Percentiles rank a stretch among this genome's conserved stretches.
Evolutionary conservation across 305 asterid species (phyloP).

Genomic region (Solanum aculeatissimum): DNA sequence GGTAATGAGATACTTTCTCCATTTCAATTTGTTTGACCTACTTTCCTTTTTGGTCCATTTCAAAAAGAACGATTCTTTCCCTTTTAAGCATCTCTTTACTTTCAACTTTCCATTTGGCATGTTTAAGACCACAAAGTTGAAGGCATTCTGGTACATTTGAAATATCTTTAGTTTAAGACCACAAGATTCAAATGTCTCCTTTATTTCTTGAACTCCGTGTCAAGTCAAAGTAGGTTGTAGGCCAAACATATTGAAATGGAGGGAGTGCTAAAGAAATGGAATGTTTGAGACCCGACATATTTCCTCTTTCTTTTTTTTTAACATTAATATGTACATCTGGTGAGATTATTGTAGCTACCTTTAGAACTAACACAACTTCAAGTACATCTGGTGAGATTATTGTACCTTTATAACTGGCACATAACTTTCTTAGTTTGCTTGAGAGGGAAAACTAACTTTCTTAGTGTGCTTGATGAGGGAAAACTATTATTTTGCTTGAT

Average conservation of each 20-base stretch:
- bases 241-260: neutral
- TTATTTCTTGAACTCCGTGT: neutral
- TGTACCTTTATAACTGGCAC: neutral
- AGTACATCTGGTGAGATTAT: too few relatives aligned
- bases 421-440: neutral
- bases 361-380: neutral
- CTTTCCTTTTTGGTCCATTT: neutral
- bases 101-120: neutral
- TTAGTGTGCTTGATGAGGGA: too few relatives aligned
- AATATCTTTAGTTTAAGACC: too few relatives aligned
- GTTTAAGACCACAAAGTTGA: neutral
- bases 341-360: neutral
- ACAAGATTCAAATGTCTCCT: neutral
- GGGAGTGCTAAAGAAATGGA: neutral
- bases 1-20: neutral
- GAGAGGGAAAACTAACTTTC: neutral
- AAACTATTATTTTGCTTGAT: neutral
- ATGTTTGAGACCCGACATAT: neutral
- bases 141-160: neutral
- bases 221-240: neutral
- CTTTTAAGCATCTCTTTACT: neutral
- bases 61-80: neutral
- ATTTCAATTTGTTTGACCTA: neutral
- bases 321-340: neutral
- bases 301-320: neutral